phyloP scores from a whole-genome alignment of 2,329 filamentous ascomycete species.

The Amauroascus niger region DNA sequence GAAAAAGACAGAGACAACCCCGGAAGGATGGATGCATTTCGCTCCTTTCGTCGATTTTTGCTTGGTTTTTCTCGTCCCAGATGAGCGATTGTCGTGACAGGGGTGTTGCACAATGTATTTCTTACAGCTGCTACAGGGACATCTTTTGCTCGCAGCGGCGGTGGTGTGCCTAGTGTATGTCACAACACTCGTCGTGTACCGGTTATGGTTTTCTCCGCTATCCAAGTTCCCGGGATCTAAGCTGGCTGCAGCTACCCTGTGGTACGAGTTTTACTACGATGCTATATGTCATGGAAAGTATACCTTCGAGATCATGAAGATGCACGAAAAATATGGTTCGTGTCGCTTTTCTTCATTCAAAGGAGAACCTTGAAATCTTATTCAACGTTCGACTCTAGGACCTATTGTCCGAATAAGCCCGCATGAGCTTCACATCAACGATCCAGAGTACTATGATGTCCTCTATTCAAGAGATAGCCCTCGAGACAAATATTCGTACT shows the following conservation, averaged over 20 bases:
- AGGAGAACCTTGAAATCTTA: neutral
- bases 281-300: slow-evolving; percentile 22
- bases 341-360: neutral
- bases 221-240: slow-evolving; percentile 22
- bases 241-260: slow-evolving; percentile 18
- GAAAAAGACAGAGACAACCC: slow-evolving; percentile 1
- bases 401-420: slow-evolving; percentile 29
- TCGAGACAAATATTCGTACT: slow-evolving; percentile 19
- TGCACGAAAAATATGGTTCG: slow-evolving; percentile 26
- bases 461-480: slow-evolving; percentile 19
- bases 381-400: slow-evolving; percentile 15
- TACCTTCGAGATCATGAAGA: slow-evolving; percentile 23
- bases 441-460: slow-evolving; percentile 19
- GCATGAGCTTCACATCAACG: slow-evolving; percentile 27
- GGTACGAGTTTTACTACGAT: slow-evolving; percentile 24
- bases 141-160: slow-evolving; percentile 1
- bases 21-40: neutral
- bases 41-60: neutral
- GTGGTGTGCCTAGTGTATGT: slow-evolving; percentile 5
- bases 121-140: neutral
- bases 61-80: neutral
- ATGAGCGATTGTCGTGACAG: slow-evolving; percentile 4
- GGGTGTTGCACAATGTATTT: neutral
- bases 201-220: slow-evolving; percentile 19
- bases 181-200: slow-evolving; percentile 15